Conservation (phyloP, 257 asterid genomes). For the Solanum paucissectum region DNA sequence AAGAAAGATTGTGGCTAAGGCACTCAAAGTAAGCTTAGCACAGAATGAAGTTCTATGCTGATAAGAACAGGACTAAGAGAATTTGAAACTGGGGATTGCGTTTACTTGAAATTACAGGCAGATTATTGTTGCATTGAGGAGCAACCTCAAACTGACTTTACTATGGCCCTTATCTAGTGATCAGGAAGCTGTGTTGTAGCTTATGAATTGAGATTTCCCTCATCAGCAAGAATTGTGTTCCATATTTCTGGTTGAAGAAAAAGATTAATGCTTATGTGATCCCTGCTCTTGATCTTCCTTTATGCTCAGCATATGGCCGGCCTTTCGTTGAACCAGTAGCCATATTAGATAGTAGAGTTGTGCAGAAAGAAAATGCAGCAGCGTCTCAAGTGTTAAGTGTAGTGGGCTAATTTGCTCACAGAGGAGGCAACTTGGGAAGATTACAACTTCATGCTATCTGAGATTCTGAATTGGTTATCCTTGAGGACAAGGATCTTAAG, state of each 20-base stretch:
- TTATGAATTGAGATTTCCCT: background rate
- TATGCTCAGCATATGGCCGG: background rate
- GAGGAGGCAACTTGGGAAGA: background rate
- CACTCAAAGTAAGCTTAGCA: background rate
- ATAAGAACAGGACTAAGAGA: background rate
- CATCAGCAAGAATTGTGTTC: background rate
- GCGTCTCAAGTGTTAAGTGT: background rate
- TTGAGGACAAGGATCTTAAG: background rate
- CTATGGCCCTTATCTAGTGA: background rate
- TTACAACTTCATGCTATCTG: background rate
- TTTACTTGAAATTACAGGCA: background rate
- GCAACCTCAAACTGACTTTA: background rate
- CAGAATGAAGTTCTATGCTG: background rate
- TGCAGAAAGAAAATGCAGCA: background rate
- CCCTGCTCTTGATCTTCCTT: background rate
- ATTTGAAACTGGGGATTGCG: background rate
- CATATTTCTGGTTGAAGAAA: background rate
- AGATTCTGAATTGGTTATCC: background rate
- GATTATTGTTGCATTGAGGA: background rate
- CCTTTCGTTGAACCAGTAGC: background rate
- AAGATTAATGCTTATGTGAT: background rate
- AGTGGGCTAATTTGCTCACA: background rate
- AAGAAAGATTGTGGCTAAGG: background rate
- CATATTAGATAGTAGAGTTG: background rate
- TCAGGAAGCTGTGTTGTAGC: background rate